Conservation (phyloP, 1,284 basidiomycete genomes). For the Cutaneotrichosporon daszewskae region DNA sequence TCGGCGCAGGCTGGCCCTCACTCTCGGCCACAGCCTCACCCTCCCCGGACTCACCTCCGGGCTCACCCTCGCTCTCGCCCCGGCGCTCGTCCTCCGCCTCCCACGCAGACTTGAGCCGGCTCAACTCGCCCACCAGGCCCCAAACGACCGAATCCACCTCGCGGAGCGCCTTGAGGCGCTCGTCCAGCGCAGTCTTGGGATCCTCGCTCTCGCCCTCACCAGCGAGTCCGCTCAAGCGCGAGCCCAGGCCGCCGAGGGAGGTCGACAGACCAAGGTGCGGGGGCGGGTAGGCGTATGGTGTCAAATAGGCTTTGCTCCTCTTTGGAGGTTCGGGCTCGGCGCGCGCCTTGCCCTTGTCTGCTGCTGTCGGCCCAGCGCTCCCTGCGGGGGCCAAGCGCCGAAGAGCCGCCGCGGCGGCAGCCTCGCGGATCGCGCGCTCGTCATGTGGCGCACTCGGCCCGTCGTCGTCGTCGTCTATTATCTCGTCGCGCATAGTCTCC, state of each 20-base stretch:
- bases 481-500: too few relatives aligned
- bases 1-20: too few relatives aligned
- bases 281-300: too few relatives aligned
- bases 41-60: background rate
- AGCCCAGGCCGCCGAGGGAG: too few relatives aligned
- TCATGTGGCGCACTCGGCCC: constrained; percentile 7
- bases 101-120: constrained; percentile 61
- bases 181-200: constrained; percentile 62
- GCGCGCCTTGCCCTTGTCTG: constrained; percentile 10
- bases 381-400: constrained; percentile 1
- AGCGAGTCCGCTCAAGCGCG: too few relatives aligned
- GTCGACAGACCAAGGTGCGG: too few relatives aligned
- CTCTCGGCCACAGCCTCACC: too few relatives aligned
- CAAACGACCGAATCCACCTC: constrained; percentile 64
- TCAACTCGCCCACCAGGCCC: constrained; percentile 68
- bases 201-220: too few relatives aligned
- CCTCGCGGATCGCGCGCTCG: constrained; percentile 10
- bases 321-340: too few relatives aligned
- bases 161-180: constrained; percentile 68
- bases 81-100: constrained; percentile 22
- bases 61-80: too few relatives aligned
- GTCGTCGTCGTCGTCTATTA: background rate
- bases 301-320: too few relatives aligned
- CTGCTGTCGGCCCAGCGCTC: background rate
- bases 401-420: constrained; percentile 9